Evolutionary conservation across 345 rosid genomes (phyloP), one percentile per base, ranked within the genome.

Genomic region (Citrus cavaleriei): DNA sequence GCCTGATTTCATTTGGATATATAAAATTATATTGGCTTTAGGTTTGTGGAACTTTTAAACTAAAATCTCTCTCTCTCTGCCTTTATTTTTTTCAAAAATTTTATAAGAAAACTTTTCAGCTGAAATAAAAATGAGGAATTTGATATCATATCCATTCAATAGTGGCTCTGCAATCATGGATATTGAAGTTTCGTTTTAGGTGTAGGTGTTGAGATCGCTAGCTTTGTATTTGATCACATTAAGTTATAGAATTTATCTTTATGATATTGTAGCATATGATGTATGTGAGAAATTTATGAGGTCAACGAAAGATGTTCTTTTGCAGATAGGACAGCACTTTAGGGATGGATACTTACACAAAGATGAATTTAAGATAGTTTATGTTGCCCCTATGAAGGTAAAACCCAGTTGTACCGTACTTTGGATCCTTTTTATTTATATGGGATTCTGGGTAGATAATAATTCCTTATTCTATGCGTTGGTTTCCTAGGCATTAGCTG

Each of bases 351-450:
- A 88, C 89, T 86, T 93, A 88, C 98, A 95, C 79, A 95, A 93
- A 85, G 89, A 92, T 71, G 92, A 95, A 85, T 95, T 95, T 86
- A 95, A 95, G 92, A 95, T 95, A 75, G 96, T 95, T 85, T 95
- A 95, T 88, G 98, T 95, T 75, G 98, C 99, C 85, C 99, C 99
- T 27, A 95, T 95, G 99, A 95, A 95, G 99, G 99, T 93, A 88
- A 40, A 60, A 64, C 40, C 67, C n/a, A 7, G 21, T 63, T 12
- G n/a, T 27, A 51, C n/a, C 28, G 28, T 49, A 40, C 28, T 54
- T 16, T 18, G 22, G 6, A 16, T 16, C 22, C 1, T 5, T 27
- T 24, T 40, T 67, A 67, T 61, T 54, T 72, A 25, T 22, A 70
- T 28, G 70, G 35, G 46, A 32, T 28, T 69, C 25, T 37, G 63